Evolutionary conservation across 2,329 filamentous ascomycete genomes (phyloP).

Genomic region (Trichothecium roseum): DNA sequence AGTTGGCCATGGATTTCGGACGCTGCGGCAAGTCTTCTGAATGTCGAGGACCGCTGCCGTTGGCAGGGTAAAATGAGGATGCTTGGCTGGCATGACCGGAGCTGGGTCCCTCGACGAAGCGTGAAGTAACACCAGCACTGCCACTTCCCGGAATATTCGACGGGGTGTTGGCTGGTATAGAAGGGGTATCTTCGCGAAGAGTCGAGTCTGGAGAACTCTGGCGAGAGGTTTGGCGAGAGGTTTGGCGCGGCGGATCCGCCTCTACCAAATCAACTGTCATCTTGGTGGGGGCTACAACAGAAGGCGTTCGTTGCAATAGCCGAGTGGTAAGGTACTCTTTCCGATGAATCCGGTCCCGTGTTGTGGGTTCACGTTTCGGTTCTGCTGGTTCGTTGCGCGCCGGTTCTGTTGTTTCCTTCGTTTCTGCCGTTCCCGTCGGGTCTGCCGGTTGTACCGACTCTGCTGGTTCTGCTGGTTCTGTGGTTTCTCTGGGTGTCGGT

Average conservation of each 20-base stretch:
- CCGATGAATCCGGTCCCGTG: conserved; percentile 36
- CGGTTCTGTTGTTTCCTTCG: too few species aligned
- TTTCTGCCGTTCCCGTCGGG: too few species aligned
- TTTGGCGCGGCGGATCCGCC: conserved; percentile 22
- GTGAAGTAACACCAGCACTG: conserved; percentile 43
- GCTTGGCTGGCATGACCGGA: conserved; percentile 39
- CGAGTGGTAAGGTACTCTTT: conserved; percentile 59
- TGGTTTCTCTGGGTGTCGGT: conserved; percentile 4
- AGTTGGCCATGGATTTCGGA: conserved; percentile 30
- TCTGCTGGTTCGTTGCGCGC: neutral
- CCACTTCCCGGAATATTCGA: conserved; percentile 19
- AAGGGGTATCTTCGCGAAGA: conserved; percentile 12
- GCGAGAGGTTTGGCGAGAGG: conserved; percentile 14
- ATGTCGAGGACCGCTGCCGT: conserved; percentile 17
- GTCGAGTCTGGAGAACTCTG: conserved; percentile 16
- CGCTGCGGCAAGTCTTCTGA: conserved; percentile 23
- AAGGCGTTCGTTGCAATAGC: conserved; percentile 53
- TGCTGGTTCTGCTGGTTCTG: conserved; percentile 2
- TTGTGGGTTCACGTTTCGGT: conserved; percentile 16
- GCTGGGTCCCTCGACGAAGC: conserved; percentile 44
- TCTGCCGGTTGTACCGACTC: too few species aligned
- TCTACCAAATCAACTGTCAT: conserved; percentile 48
- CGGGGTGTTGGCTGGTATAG: conserved; percentile 8
- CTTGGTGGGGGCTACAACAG: conserved; percentile 50
- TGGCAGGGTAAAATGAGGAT: conserved; percentile 36